A percentile compares a stretch with the other conserved stretches of the same genome.
These are phyloP conservation scores for Saccharum spontaneum DNA, from an alignment of 176 grass and related monocot genomes.

Conservation along the genomic window DNA sequence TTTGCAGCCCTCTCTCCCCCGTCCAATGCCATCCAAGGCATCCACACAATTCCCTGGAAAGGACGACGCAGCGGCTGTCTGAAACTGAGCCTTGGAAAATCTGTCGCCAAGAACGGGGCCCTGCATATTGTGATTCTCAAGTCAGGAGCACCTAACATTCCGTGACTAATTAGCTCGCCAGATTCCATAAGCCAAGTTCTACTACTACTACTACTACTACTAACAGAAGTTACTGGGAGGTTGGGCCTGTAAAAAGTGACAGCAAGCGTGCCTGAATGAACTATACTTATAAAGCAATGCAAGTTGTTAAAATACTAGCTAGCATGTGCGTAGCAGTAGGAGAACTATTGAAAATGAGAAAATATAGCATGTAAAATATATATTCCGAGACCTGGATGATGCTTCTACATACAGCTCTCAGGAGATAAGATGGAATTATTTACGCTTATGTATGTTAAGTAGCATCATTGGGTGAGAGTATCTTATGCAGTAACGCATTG, in stretches of 20 bases:
- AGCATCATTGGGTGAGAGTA: too few species aligned
- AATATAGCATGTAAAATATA: background rate
- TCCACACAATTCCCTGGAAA: constrained; percentile 22
- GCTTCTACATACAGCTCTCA: background rate
- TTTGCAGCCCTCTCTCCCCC: constrained; percentile 18
- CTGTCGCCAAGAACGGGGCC: constrained; percentile 24
- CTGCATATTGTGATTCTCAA: background rate
- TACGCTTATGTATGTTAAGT: too few species aligned
- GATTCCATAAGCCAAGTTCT: constrained; percentile 29
- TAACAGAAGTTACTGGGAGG: too few species aligned
- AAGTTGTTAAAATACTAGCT: background rate
- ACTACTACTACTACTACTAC: too few species aligned
- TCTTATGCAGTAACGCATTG: too few species aligned
- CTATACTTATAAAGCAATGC: background rate
- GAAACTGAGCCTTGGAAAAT: constrained; percentile 36
- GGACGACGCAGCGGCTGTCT: constrained; percentile 19
- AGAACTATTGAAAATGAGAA: background rate
- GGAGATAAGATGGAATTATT: too few species aligned
- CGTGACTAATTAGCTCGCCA: constrained; percentile 6
- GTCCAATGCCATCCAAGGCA: constrained; percentile 24
- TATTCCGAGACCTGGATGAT: background rate
- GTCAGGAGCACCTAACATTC: constrained; percentile 22
- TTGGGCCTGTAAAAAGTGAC: too few species aligned
- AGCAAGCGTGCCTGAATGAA: background rate
- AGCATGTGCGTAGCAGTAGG: background rate